Percentiles rank a stretch among this genome's conserved stretches.
These are phyloP conservation scores for Salvia sclarea DNA, from an alignment of 305 asterid genomes.

Conservation along the genomic window DNA sequence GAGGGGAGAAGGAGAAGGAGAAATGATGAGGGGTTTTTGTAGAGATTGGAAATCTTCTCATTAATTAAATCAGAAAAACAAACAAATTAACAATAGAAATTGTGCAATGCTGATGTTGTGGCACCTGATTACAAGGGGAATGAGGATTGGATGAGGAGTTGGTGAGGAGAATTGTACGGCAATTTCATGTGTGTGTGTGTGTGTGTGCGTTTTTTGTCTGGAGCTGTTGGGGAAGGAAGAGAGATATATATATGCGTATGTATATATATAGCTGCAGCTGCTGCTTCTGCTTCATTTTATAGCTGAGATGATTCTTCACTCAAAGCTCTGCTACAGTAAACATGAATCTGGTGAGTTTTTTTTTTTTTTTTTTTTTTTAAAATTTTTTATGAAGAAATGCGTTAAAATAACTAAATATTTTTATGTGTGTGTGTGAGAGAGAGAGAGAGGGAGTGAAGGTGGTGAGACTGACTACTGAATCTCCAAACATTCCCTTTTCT, in stretches of 20 bases:
- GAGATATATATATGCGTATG: background rate
- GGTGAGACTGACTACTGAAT: background rate
- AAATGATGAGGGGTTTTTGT: constrained; percentile 26
- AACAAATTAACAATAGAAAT: too few species aligned
- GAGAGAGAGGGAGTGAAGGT: too few species aligned
- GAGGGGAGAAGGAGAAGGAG: too few species aligned
- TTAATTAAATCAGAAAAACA: constrained; percentile 45
- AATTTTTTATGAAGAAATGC: too few species aligned
- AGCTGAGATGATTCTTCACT: background rate
- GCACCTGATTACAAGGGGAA: constrained; percentile 27
- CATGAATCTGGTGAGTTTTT: background rate
- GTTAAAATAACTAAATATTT: too few species aligned
- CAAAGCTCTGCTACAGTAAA: background rate
- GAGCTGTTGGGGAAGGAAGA: constrained; percentile 19
- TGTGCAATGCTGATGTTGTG: background rate
- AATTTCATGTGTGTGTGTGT: background rate
- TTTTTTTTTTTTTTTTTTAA: too few species aligned
- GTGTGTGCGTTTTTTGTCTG: background rate
- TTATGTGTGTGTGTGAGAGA: too few species aligned
- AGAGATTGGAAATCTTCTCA: constrained; percentile 44
- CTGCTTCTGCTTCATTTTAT: background rate
- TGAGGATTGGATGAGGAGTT: constrained; percentile 33
- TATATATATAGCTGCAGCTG: background rate
- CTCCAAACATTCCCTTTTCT: constrained; percentile 9
- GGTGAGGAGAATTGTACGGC: constrained; percentile 27